A percentile compares a stretch with the other conserved stretches of the same genome.
Evolutionary conservation across 2,329 filamentous ascomycete genomes (phyloP).

Genomic region (Gyromitra esculenta): DNA sequence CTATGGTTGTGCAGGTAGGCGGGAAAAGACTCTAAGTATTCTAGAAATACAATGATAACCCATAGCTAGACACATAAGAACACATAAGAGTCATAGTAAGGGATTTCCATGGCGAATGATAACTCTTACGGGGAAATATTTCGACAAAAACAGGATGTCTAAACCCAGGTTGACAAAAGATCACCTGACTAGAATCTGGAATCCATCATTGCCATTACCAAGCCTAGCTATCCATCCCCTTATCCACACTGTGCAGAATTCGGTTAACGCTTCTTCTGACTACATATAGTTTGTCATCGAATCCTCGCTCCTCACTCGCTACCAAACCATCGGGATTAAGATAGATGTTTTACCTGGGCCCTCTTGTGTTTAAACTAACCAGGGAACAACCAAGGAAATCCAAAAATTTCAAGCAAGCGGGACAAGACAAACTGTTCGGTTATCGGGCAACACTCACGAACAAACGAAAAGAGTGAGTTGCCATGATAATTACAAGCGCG

Average conservation of each 20-base stretch:
- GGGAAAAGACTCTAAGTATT: background rate
- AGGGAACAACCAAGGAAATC: background rate
- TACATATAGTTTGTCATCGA: background rate
- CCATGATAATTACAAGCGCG: slow-evolving; percentile 13
- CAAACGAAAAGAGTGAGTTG: background rate
- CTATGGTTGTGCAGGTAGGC: background rate
- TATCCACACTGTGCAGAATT: background rate
- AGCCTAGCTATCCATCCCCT: background rate
- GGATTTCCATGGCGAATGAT: background rate
- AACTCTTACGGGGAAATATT: background rate
- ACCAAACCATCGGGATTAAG: slow-evolving; percentile 21
- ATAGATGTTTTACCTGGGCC: background rate
- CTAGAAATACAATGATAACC: background rate
- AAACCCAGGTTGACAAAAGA: background rate
- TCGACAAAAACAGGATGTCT: background rate
- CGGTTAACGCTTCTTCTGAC: background rate
- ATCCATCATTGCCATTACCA: background rate
- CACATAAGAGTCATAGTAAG: background rate
- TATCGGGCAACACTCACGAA: background rate
- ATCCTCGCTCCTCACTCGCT: slow-evolving; percentile 22
- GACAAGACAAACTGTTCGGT: background rate
- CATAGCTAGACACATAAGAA: background rate
- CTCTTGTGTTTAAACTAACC: background rate
- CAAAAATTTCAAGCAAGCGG: background rate
- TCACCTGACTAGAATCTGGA: background rate